A percentile compares a stretch with the other conserved stretches of the same genome.
Evolutionary conservation across 495 filamentous ascomycete genomes (phyloP).

Genomic region (Talaromyces nanjingensis): DNA sequence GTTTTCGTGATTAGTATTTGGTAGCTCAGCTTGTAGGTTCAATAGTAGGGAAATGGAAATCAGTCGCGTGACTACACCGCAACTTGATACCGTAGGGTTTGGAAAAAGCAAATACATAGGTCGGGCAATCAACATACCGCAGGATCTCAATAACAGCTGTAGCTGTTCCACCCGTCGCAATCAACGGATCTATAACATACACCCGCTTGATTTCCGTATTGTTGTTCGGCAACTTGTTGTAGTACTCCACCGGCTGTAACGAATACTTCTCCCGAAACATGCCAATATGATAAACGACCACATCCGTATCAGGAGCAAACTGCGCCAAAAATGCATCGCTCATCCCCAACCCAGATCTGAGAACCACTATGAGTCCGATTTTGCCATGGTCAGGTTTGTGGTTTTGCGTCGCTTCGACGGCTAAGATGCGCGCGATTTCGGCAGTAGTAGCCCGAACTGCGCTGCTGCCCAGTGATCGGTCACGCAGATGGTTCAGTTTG

Average conservation of each 20-base stretch:
- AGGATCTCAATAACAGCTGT: conserved; percentile 79
- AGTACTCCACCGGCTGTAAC: conserved; percentile 85
- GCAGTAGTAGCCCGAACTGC: conserved; percentile 19
- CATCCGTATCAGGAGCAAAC: conserved; percentile 14
- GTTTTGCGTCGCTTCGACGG: conserved; percentile 9
- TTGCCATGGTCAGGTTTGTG: conserved; percentile 9
- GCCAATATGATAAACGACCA: conserved; percentile 69
- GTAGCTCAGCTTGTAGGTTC: neutral
- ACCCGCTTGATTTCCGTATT: conserved; percentile 46
- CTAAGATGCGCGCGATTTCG: conserved; percentile 13
- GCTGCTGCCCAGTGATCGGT: conserved; percentile 17
- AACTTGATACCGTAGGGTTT: neutral
- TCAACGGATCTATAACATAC: conserved; percentile 79
- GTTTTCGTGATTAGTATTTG: neutral
- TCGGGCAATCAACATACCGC: conserved; percentile 19
- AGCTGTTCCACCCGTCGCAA: conserved; percentile 83
- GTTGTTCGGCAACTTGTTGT: conserved; percentile 75
- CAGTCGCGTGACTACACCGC: conserved; percentile 4
- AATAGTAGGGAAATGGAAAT: neutral
- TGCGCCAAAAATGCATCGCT: conserved; percentile 19
- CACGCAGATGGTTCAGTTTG: conserved; percentile 19
- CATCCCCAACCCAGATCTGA: conserved; percentile 28
- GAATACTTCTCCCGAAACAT: conserved; percentile 78
- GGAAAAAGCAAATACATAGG: conserved; percentile 1
- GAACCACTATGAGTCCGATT: conserved; percentile 22